Conservation (phyloP, 495 filamentous ascomycete species). For the Aspergillus mulundensis region DNA sequence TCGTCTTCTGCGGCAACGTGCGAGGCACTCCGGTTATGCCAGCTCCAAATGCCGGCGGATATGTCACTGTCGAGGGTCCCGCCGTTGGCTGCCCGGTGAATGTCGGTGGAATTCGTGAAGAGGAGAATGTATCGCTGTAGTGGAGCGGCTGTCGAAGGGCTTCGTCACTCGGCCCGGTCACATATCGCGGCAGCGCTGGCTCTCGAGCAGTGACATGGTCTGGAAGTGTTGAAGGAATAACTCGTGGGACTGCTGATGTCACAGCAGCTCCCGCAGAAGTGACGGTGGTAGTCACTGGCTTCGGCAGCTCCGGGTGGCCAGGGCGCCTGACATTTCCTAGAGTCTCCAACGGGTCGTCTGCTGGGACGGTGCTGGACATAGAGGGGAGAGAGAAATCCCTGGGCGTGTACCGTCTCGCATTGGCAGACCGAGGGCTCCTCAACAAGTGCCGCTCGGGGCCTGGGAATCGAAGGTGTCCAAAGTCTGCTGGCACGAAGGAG, state of each 20-base stretch:
- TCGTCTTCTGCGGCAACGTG: slow-evolving; percentile 53
- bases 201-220: slow-evolving; percentile 17
- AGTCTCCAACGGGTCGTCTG: slow-evolving; percentile 57
- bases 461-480: slow-evolving; percentile 40
- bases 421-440: slow-evolving; percentile 64
- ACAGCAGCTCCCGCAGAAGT: slow-evolving; percentile 30
- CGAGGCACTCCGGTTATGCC: slow-evolving; percentile 25
- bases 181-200: slow-evolving; percentile 14
- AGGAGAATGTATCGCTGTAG: slow-evolving; percentile 30
- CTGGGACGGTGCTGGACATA: slow-evolving; percentile 78
- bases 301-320: slow-evolving; percentile 41
- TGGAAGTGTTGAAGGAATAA: slow-evolving; percentile 25
- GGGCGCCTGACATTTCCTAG: slow-evolving; percentile 51
- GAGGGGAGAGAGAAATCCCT: slow-evolving; percentile 67
- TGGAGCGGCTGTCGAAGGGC: slow-evolving; percentile 14
- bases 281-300: slow-evolving; percentile 29
- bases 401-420: slow-evolving; percentile 63
- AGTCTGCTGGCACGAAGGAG: slow-evolving; percentile 39
- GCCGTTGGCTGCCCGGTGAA: slow-evolving; percentile 21
- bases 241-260: slow-evolving; percentile 22
- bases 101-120: slow-evolving; percentile 32
- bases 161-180: slow-evolving; percentile 14
- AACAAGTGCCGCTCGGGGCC: slow-evolving; percentile 66
- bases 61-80: slow-evolving; percentile 26
- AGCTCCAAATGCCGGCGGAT: slow-evolving; percentile 26